Conservation (phyloP, 2,329 filamentous ascomycete genomes). For the Aphanocladium album region DNA sequence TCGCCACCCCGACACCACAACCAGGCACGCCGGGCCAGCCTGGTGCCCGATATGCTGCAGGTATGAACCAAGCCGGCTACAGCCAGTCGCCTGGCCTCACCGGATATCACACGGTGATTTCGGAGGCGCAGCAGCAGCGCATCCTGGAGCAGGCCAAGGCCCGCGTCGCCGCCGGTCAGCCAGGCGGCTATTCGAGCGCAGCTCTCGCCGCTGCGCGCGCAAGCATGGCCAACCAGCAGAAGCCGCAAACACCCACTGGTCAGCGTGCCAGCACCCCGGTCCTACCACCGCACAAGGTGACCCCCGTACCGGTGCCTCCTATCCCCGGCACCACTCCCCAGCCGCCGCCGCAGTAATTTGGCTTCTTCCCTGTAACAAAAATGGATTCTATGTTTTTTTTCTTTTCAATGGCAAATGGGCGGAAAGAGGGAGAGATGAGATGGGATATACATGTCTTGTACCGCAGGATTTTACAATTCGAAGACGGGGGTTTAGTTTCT, state of each 20-base stretch:
- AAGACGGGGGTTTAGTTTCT: no score
- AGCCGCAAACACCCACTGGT: slow-evolving; percentile 33
- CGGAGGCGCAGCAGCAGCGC: slow-evolving; percentile 45
- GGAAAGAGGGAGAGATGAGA: not conserved
- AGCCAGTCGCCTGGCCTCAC: slow-evolving; percentile 34
- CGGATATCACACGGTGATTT: slow-evolving; percentile 46
- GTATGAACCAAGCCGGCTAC: slow-evolving; percentile 6
- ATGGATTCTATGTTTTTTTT: not conserved
- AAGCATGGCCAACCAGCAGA: slow-evolving; percentile 30
- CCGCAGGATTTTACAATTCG: not conserved
- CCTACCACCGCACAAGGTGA: slow-evolving; percentile 35
- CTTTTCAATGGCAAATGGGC: no score
- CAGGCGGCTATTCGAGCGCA: slow-evolving; percentile 37
- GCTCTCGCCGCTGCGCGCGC: slow-evolving; percentile 31
- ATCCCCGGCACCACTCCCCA: slow-evolving; percentile 28
- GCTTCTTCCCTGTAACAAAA: slow-evolving; percentile 3
- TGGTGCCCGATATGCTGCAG: slow-evolving; percentile 1
- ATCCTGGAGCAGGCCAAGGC: slow-evolving; percentile 48
- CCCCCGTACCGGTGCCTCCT: slow-evolving; percentile 39
- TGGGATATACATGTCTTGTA: not conserved
- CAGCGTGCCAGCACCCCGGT: slow-evolving; percentile 30
- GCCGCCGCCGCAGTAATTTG: not conserved
- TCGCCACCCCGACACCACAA: slow-evolving; percentile 25
- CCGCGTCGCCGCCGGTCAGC: slow-evolving; percentile 40
- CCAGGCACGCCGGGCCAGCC: not conserved